Evolutionary conservation across 2,329 filamentous ascomycete species (phyloP), one percentile per base, ranked within the genome.

Genomic region (Ascomycota sp.): DNA sequence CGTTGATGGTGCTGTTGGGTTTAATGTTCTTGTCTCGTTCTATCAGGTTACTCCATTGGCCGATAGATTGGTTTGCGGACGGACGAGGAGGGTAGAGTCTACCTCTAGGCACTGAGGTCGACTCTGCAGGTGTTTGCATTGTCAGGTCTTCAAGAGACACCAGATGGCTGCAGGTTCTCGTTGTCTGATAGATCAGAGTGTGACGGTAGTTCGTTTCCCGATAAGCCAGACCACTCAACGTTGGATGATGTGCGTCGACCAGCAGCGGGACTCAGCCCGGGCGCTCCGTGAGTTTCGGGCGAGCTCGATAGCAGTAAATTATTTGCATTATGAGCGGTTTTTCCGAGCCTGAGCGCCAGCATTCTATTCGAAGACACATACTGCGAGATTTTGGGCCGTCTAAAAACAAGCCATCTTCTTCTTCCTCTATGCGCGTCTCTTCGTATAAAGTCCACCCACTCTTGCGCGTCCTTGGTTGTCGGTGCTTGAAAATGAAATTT

Each of bases 401-500:
- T 15, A 83, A 48, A 30, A 81, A 65, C 61, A 89, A 71, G 36
- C 89, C 80, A 41, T 85, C 77, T 42, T 93, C 83, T 29, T 89
- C 80, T 44, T 89, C 78, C 38, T 92, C 82, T 35, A 91, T 80
- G 33, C 79, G 83, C 80, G 42, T 89, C 75, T 33, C 61, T 60
- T 28, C 83, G 69, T 43, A 95, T 85, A 30, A 78, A 55, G 19
- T 79, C 64, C 12, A 94, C 79, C 89, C 89, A 98, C 44, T 79
- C 73, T 36, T 79, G 68, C 5, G 81, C 80, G 36, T 94, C 85
- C 34, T 69, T 59, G 30, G 72, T 66, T 4, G 67, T 75, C 21
- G 61, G 49, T 1, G 81, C 83, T 50, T 92, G 78, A 35, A 98
- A 72, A 44, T 94, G 83, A 53, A 77, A 93, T 55, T 94, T 95